Evolutionary conservation across 805 yeast genomes (phyloP).

Genomic region (Zygotorulaspora florentina): DNA sequence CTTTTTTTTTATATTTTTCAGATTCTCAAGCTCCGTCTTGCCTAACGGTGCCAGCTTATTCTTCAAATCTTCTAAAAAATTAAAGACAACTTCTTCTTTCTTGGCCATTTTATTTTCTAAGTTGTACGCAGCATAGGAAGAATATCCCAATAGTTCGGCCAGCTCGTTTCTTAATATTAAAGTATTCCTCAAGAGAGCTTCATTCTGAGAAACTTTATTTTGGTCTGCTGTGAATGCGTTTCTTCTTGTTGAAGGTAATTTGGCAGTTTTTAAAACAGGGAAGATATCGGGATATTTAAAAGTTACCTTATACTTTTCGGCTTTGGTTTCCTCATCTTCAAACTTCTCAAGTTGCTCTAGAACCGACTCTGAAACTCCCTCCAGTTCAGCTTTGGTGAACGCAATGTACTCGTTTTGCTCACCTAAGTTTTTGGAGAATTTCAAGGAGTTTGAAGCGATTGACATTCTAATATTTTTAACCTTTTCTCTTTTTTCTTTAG

Average conservation of each 20-base stretch:
- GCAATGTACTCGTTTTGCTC: conserved; percentile 61
- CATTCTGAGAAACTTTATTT: conserved; percentile 63
- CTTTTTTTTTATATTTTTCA: conserved; percentile 49
- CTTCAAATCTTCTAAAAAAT: conserved; percentile 60
- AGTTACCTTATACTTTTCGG: conserved; percentile 54
- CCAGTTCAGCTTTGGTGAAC: conserved; percentile 61
- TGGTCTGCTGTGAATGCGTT: conserved; percentile 63
- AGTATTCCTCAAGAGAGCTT: conserved; percentile 54
- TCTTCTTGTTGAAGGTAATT: conserved; percentile 59
- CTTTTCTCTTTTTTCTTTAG: conserved; percentile 49
- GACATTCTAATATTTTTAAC: conserved; percentile 56
- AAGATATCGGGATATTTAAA: conserved; percentile 77
- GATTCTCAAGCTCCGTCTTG: conserved; percentile 44
- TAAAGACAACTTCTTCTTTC: conserved; percentile 51
- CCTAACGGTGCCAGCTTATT: conserved; percentile 59
- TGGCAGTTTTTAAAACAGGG: conserved; percentile 74
- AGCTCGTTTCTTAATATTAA: conserved; percentile 57
- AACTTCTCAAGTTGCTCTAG: conserved; percentile 51
- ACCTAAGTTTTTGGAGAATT: conserved; percentile 62
- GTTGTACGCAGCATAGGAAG: conserved; percentile 62
- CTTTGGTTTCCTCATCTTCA: conserved; percentile 39
- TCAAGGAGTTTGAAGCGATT: conserved; percentile 52
- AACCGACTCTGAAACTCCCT: conserved; percentile 68
- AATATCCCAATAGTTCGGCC: conserved; percentile 62
- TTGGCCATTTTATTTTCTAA: conserved; percentile 83